Conservation (phyloP, 208 protist genomes). For the Leishmania martiniquensis region DNA sequence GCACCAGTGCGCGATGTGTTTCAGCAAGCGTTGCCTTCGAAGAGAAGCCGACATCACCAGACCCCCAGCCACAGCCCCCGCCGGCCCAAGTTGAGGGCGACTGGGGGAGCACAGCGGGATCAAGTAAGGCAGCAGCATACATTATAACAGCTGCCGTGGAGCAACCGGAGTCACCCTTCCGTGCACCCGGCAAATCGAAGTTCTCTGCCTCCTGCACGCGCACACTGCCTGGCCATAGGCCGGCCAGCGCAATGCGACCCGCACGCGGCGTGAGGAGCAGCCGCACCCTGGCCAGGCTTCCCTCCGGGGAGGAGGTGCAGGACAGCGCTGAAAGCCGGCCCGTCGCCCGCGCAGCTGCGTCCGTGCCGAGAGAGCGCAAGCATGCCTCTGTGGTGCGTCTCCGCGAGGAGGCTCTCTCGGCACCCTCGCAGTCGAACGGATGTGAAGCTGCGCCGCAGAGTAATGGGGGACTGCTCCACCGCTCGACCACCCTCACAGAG, state of each 20-base stretch:
- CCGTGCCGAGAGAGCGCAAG: background rate
- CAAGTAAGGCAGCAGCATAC: background rate
- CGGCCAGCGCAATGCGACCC: background rate
- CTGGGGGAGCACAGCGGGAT: background rate
- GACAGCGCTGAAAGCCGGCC: background rate
- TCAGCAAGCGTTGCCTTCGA: background rate
- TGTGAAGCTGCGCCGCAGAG: background rate
- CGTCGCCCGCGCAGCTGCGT: background rate
- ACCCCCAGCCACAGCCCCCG: background rate
- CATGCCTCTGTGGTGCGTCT: background rate
- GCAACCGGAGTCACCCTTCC: background rate
- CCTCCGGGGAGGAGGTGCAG: background rate
- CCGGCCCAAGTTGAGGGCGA: background rate
- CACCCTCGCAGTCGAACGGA: background rate
- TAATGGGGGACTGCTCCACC: conserved; percentile 4
- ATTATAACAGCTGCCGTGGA: background rate
- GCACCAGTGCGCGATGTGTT: background rate
- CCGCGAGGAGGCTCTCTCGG: background rate
- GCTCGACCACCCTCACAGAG: conserved; percentile 40
- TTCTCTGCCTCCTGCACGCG: background rate
- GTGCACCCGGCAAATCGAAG: background rate
- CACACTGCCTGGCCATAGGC: background rate
- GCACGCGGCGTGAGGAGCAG: background rate
- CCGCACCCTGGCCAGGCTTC: background rate
- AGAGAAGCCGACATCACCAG: background rate